These are phyloP conservation scores for Zostera marina DNA, from an alignment of 116 monocot genomes.

Conservation along the genomic window DNA sequence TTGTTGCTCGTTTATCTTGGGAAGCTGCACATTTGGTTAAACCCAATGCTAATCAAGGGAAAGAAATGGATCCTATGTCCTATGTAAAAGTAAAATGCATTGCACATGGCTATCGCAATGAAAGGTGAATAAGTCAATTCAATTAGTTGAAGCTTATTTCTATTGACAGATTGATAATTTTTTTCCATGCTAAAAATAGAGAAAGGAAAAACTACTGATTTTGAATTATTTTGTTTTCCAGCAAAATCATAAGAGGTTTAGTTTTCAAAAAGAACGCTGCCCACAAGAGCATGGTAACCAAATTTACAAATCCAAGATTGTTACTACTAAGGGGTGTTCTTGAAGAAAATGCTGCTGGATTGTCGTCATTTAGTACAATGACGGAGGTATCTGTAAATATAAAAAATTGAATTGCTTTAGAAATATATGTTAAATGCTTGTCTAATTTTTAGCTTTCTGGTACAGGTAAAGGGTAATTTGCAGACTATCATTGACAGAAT, in stretches of 20 bases:
- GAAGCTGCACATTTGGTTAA: constrained; percentile 67
- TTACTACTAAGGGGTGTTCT: constrained; percentile 56
- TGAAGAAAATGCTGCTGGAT: constrained; percentile 37
- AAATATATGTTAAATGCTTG: neutral
- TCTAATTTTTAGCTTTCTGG: constrained; percentile 2
- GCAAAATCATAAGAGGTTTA: constrained; percentile 79
- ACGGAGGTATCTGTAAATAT: constrained; percentile 30
- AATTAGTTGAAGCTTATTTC: neutral
- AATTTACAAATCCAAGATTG: constrained; percentile 45
- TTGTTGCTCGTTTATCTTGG: constrained; percentile 76
- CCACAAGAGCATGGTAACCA: constrained; percentile 91
- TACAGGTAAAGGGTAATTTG: constrained; percentile 53
- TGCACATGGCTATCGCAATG: constrained; percentile 45
- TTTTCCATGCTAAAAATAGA: too few species aligned
- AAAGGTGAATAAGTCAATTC: constrained; percentile 39
- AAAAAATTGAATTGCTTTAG: neutral
- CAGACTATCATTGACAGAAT: constrained; percentile 47
- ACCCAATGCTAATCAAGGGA: constrained; percentile 64
- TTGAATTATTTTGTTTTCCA: constrained; percentile 17
- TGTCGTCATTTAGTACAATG: constrained; percentile 81
- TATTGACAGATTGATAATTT: neutral
- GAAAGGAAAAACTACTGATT: too few species aligned
- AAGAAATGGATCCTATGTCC: constrained; percentile 72
- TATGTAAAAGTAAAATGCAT: constrained; percentile 94
- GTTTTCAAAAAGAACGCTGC: constrained; percentile 88